These are phyloP conservation scores for Dictyostelium brefeldianum DNA, from an alignment of 78 protist genomes.

Conservation along the genomic window DNA sequence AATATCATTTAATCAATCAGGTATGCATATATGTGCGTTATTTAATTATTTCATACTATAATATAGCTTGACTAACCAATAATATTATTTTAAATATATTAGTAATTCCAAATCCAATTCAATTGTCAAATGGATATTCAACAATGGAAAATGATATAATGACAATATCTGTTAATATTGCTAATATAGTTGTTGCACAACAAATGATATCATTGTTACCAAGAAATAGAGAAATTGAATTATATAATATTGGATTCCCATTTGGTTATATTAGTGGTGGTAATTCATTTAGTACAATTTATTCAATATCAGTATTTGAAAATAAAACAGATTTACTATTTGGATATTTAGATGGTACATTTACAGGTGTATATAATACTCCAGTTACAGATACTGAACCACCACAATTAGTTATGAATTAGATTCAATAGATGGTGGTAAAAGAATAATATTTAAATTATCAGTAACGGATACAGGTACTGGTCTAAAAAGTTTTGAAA, in stretches of 20 bases:
- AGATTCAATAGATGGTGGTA: neutral
- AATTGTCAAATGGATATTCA: too few species aligned
- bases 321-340: too few species aligned
- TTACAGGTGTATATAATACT: neutral
- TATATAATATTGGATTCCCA: neutral
- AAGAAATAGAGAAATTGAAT: neutral
- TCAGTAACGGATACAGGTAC: neutral
- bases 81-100: too few species aligned
- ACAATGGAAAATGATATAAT: too few species aligned
- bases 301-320: neutral
- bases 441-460: neutral
- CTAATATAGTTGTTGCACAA: too few species aligned
- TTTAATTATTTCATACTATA: too few species aligned
- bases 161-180: too few species aligned
- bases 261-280: conserved; percentile 11
- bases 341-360: neutral
- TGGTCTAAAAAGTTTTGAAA: neutral
- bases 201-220: too few species aligned
- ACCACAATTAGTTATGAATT: neutral
- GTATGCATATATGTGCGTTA: neutral
- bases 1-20: neutral
- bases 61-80: too few species aligned
- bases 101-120: neutral
- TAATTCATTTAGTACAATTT: neutral
- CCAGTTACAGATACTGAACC: neutral